phyloP scores from a whole-genome alignment of 2,329 filamentous ascomycete genomes.

The Hypoxylon sp. region DNA sequence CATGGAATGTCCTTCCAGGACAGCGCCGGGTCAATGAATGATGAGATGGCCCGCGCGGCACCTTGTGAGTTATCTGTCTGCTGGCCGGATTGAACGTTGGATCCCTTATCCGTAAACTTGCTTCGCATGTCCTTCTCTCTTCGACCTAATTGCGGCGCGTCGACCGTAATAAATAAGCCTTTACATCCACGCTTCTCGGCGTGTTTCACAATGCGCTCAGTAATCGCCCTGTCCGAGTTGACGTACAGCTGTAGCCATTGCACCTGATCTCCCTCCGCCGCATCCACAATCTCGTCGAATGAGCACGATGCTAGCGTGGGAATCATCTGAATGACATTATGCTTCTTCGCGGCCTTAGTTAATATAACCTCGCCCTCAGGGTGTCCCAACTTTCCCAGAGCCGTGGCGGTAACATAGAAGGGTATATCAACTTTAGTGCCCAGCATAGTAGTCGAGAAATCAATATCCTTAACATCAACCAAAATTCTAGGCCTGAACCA shows the following conservation, averaged over 20 bases:
- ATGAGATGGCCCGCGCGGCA: conserved; percentile 93
- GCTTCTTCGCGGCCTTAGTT: conserved; percentile 85
- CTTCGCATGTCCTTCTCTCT: conserved; percentile 98
- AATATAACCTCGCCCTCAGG: conserved; percentile 94
- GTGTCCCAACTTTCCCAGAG: conserved; percentile 93
- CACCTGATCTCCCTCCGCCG: conserved; percentile 81
- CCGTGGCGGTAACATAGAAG: conserved; percentile 97
- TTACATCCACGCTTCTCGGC: conserved; percentile 94
- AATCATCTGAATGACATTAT: conserved; percentile 98
- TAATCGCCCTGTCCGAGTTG: conserved; percentile 95
- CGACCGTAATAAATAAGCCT: conserved; percentile 97
- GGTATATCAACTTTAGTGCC: conserved; percentile 87
- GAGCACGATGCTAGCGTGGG: conserved; percentile 96
- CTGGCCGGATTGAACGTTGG: conserved; percentile 83
- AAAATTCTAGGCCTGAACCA: conserved; percentile 94
- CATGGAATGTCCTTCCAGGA: conserved; percentile 95
- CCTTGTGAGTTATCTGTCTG: conserved; percentile 90
- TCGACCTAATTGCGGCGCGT: conserved; percentile 94
- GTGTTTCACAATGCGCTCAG: conserved; percentile 89
- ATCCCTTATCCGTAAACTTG: conserved; percentile 89
- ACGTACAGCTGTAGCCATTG: conserved; percentile 99
- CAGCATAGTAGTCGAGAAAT: conserved; percentile 93
- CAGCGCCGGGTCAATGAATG: conserved; percentile 95
- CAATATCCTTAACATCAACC: conserved; percentile 89
- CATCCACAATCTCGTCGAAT: conserved; percentile 97